Evolutionary conservation across 2,329 filamentous ascomycete species (phyloP), one percentile per base, ranked within the genome.

Genomic region (Ophiostoma piceae): DNA sequence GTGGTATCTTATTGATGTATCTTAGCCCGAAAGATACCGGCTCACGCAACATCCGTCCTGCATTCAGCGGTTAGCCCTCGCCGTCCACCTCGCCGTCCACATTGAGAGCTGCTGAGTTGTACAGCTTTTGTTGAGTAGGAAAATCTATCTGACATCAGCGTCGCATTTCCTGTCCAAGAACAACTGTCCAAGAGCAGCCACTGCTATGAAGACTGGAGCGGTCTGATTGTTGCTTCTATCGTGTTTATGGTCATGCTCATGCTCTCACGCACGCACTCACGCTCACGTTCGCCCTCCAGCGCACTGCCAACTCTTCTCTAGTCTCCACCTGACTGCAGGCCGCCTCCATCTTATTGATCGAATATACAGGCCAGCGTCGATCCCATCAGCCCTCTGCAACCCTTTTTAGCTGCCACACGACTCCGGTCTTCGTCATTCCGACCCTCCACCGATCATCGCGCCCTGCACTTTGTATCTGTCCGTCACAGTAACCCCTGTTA

Each of bases 261-360:
- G 43, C 16, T 47, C 16, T 47, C 43, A 4, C 16, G 43, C 16
- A 19, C 43, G 19, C 19, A 16, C 16, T 47, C 43, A 19, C 43
- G 43, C 43, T 47, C 43, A 47, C 43, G 19, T 64, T 68, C 43
- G 19, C 43, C 43, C 43, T n/a, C 43, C 43, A 47, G 43, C 16
- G 43, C 43, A 47, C 16, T 57, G 39, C 39, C 32, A 66, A 62
- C 29, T 66, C 43, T 43, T 54, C 67, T 62, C 54, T 29, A 54
- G 65, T 70, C 69, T 29, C 69, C 69, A 70, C 66, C 68, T 43
- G 64, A 69, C 68, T 11, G 64, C 62, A 47, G 32, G 39, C 62
- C 68, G 54, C 68, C 41, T 51, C 62, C 35, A 41, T 65, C 19
- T 39, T 35, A 65, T 65, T 39, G 57, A 62, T 62, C 62, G 8